Conservation (phyloP, 1,284 basidiomycete species). For the Neonothopanus nambi region DNA sequence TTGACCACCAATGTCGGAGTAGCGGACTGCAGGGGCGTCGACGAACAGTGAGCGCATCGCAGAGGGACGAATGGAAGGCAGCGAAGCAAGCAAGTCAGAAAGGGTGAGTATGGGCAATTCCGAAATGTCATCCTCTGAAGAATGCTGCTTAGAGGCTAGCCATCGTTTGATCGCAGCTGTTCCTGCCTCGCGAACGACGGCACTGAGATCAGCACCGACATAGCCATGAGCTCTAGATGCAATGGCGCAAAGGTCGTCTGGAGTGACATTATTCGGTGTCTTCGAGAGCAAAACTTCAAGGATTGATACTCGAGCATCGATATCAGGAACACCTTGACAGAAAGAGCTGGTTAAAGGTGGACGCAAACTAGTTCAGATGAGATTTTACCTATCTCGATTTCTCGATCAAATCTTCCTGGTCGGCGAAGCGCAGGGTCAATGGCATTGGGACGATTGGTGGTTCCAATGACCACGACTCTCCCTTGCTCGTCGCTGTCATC, state of each 20-base stretch:
- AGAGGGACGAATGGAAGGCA: conserved; percentile 85
- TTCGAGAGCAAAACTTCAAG: conserved; percentile 79
- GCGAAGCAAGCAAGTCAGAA: conserved; percentile 69
- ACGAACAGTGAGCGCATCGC: conserved; percentile 94
- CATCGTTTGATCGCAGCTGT: conserved; percentile 88
- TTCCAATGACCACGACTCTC: conserved; percentile 92
- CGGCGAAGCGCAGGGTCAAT: conserved; percentile 94
- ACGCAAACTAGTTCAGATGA: no score
- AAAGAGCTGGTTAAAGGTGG: no score
- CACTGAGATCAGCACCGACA: conserved; percentile 94
- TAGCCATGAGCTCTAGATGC: conserved; percentile 91
- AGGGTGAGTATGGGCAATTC: conserved; percentile 49
- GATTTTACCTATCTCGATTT: conserved; percentile 89
- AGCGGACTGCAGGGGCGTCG: conserved; percentile 82
- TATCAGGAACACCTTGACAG: conserved; percentile 85
- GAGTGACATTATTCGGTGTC: conserved; percentile 75
- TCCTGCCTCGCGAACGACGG: conserved; percentile 92
- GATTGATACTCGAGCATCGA: conserved; percentile 80
- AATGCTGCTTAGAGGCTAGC: conserved; percentile 43
- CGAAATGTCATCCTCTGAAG: conserved; percentile 21
- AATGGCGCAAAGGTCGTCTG: conserved; percentile 62
- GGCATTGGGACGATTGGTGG: conserved; percentile 96
- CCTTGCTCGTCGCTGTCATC: conserved; percentile 47
- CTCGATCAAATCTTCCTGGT: conserved; percentile 94
- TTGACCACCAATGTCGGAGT: conserved; percentile 91